phyloP scores from a whole-genome alignment of 345 rosid genomes.

The Brassica incana region DNA sequence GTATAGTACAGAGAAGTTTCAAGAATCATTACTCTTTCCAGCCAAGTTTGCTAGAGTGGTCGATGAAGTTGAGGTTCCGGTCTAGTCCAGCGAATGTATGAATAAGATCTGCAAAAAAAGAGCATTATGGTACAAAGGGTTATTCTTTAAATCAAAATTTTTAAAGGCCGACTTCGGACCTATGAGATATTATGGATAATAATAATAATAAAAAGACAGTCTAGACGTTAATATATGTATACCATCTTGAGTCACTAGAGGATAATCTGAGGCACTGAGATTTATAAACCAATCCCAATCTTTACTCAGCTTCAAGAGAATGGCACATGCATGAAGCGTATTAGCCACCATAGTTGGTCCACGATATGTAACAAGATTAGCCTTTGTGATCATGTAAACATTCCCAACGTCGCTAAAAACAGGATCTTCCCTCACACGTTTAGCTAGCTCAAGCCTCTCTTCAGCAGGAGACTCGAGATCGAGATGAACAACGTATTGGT shows the following conservation, averaged over 20 bases:
- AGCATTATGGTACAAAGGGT: background rate
- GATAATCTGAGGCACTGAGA: slow-evolving; percentile 68
- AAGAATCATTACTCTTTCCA: slow-evolving; percentile 76
- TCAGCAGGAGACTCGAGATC: slow-evolving; percentile 87
- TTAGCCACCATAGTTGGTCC: slow-evolving; percentile 73
- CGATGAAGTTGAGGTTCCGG: slow-evolving; percentile 65
- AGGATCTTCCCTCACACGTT: slow-evolving; percentile 68
- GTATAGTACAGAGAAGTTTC: background rate
- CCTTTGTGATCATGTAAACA: slow-evolving; percentile 80
- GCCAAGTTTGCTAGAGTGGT: slow-evolving; percentile 73
- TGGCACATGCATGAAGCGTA: slow-evolving; percentile 69
- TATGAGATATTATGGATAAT: no score
- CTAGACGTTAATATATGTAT: slow-evolving; percentile 13
- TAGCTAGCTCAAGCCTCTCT: slow-evolving; percentile 81
- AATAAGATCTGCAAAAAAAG: slow-evolving; percentile 49
- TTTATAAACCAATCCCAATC: slow-evolving; percentile 81
- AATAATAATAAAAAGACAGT: no score
- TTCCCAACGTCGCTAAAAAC: slow-evolving; percentile 66
- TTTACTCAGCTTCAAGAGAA: slow-evolving; percentile 51
- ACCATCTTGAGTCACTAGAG: slow-evolving; percentile 71
- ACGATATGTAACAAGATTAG: slow-evolving; percentile 60
- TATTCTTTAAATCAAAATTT: background rate
- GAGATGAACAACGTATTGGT: slow-evolving; percentile 87
- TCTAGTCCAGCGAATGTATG: slow-evolving; percentile 57
- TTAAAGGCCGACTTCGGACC: no score